Percentiles rank a stretch among this genome's conserved stretches.
phyloP scores from a whole-genome alignment of 2,329 filamentous ascomycete species.

The Colletotrichum endophyticum region DNA sequence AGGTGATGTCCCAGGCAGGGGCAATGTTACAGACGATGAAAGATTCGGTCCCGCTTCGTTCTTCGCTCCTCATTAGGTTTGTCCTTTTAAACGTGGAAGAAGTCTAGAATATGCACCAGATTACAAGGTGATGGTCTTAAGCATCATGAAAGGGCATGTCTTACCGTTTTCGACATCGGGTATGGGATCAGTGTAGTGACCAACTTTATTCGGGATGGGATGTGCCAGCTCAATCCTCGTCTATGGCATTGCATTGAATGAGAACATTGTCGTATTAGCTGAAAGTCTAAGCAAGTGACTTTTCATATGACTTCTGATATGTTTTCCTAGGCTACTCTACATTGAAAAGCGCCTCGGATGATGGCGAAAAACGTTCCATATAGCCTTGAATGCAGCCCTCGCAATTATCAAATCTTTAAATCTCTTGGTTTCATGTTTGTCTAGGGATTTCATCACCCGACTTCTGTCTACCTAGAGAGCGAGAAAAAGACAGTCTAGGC shows the following conservation, averaged over 20 bases:
- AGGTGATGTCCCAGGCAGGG: background rate
- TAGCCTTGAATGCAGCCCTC: background rate
- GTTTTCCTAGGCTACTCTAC: background rate
- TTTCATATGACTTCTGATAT: background rate
- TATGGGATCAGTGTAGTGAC: background rate
- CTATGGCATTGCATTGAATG: accelerated
- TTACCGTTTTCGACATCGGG: background rate
- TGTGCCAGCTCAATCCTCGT: background rate
- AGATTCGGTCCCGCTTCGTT: background rate
- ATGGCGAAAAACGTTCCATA: too few species aligned
- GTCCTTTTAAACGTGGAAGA: background rate
- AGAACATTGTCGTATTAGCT: accelerated
- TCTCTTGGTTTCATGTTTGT: too few species aligned
- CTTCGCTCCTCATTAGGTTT: accelerated
- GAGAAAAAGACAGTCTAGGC: too few species aligned
- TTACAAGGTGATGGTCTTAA: accelerated
- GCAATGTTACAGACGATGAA: accelerated
- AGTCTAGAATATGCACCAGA: background rate
- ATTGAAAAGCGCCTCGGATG: background rate
- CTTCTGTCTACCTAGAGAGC: too few species aligned
- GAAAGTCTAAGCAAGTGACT: background rate
- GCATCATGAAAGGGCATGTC: background rate
- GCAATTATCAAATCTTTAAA: too few species aligned
- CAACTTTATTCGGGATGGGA: background rate
- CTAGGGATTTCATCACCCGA: too few species aligned